Evolutionary conservation across 2,329 filamentous ascomycete species (phyloP).

Genomic region (Didymella sp.): DNA sequence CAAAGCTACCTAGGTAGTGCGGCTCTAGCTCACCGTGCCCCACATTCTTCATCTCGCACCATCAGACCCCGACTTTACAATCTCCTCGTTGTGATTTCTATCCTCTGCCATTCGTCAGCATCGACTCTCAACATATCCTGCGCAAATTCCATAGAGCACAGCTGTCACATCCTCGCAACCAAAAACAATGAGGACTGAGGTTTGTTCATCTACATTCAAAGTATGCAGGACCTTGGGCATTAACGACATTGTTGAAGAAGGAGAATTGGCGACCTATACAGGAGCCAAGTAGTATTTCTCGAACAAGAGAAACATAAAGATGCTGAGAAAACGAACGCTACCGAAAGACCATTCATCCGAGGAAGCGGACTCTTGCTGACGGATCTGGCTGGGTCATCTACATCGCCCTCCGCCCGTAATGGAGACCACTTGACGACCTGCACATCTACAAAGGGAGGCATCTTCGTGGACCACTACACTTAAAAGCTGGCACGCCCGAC

Average conservation of each 20-base stretch:
- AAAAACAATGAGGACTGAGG: neutral
- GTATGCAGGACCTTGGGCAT: neutral
- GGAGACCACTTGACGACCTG: slow-evolving; percentile 1
- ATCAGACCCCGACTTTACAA: neutral
- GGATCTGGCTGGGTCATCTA: slow-evolving; percentile 18
- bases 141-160: neutral
- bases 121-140: neutral
- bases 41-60: neutral
- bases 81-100: neutral
- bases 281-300: neutral
- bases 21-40: slow-evolving; percentile 1
- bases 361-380: slow-evolving; percentile 15
- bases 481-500: neutral
- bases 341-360: slow-evolving; percentile 1
- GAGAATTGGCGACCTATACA: neutral
- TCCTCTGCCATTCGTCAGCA: neutral
- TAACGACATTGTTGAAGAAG: neutral
- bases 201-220: neutral
- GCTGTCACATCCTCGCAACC: neutral
- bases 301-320: neutral
- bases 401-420: neutral
- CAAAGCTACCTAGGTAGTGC: slow-evolving; percentile 7
- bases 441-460: slow-evolving; percentile 32
- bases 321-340: neutral
- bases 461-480: neutral